Evolutionary conservation across 805 yeast species (phyloP), one percentile per base, ranked within the genome.

Genomic region (Jamesozyma jinghongensis): DNA sequence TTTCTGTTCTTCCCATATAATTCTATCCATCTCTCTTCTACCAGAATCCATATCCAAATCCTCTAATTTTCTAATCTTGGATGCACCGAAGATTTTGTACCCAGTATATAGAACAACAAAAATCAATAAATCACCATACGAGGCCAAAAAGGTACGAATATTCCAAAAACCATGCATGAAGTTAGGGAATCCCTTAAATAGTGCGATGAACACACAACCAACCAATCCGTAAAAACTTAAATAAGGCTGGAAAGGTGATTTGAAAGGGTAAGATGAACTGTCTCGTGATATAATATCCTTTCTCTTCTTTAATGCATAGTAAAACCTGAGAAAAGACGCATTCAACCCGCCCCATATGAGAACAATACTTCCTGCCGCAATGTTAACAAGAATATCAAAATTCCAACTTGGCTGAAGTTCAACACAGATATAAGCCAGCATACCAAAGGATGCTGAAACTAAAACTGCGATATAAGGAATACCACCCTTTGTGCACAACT

Each of bases 1-100:
- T 32, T 62, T 67, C 38, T 83, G 85, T 43, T 85, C 92, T 49
- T 80, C 85, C 94, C 94, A 85, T 18, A 79, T 75, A 47, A 74
- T 74, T 37, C 86, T 67, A 60, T 86, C 95, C 63, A 80, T 76
- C 56, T 85, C 95, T 38, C 92, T 70, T 51, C 95, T 67, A 2
- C 95, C 95, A 0, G 85, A 73, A 58, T 86, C 95, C 56, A 82
- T 71, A 58, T 86, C 94, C 44, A 85, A 57, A 35, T 83, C 80
- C 49, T 82, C 88, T 35, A 84, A 62, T 37, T 84, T 71, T 39
- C 77, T 83, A 10, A 80, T 65, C 47, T 76, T 72, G 1, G 88
- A 78, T 8, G 85, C 75, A 43, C 77, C 72, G 13, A 77, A 53
- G 0, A 77, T 32, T 52, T 77, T 79, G 60, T 81, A 79, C 1